A percentile compares a stretch with the other conserved stretches of the same genome.
phyloP scores from a whole-genome alignment of 176 grass and related monocot species.

The Zoysia pacifica region DNA sequence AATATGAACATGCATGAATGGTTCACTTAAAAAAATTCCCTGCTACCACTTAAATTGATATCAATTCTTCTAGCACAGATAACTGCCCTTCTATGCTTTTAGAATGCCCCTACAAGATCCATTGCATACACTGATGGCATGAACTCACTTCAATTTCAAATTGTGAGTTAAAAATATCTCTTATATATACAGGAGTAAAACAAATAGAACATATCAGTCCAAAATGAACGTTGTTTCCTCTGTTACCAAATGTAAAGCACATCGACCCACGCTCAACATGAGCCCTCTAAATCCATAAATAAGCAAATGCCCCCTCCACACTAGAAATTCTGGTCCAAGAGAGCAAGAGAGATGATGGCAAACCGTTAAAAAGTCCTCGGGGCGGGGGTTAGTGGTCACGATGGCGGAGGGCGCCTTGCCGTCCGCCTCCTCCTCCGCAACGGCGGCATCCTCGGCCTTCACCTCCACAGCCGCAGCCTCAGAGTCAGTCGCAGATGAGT shows the following conservation, averaged over 20 bases:
- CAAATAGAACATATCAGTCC: background rate
- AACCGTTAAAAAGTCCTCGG: conserved; percentile 70
- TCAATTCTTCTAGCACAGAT: background rate
- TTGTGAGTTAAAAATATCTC: too few species aligned
- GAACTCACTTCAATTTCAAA: too few species aligned
- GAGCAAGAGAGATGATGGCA: background rate
- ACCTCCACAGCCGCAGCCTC: conserved; percentile 43
- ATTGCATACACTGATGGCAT: background rate
- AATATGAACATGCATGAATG: background rate
- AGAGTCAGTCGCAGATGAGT: conserved; percentile 43
- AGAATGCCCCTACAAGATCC: background rate
- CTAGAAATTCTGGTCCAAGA: background rate
- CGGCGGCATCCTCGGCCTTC: conserved; percentile 48
- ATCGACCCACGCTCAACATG: background rate
- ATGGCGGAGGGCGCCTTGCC: conserved; percentile 69
- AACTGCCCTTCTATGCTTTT: background rate
- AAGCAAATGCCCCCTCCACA: background rate
- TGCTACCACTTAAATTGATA: conserved; percentile 15
- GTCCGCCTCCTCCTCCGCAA: conserved; percentile 51
- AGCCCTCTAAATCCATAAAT: background rate
- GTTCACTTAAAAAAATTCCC: background rate
- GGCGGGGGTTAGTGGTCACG: conserved; percentile 57
- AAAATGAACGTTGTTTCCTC: conserved; percentile 18
- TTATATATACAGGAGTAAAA: too few species aligned
- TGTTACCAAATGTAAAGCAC: background rate